Evolutionary conservation across 768 basidiomycete genomes (phyloP), one percentile per base, ranked within the genome.

Genomic region (Porphyrellus cyaneotinctus): DNA sequence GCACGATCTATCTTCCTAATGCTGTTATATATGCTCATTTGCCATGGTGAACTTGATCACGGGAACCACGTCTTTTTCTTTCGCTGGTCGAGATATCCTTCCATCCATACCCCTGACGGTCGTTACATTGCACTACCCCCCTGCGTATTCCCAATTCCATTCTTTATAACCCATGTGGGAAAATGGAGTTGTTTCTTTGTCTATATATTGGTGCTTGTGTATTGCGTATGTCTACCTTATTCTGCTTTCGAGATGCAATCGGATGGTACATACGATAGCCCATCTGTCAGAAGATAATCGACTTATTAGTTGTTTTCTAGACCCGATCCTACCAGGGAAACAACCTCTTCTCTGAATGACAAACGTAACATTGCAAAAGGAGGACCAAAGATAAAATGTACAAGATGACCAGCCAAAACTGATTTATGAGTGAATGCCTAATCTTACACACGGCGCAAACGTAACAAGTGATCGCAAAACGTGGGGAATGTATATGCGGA

Each of bases 21-120:
- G 66, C 64, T 70, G 66, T 66, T 52, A 59, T 63, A 60, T 70
- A 70, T 63, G 59, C 60, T 56, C 52, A 71, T 64, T 58, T 68
- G 60, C 51, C 57, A 64, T 58, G 64, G 66, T 68, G 63, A 70
- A 60, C 58, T 58, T 52, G 35, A 50, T 43, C 51, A 63, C 52
- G 57, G 67, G 63, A 60, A 65, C 47, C 51, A 56, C 57, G 44
- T 59, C 58, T 54, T 38, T 69, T 62, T 69, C 58, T 57, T 46
- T 64, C 62, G 64, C 68, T 57, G 64, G 67, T 50, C 66, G 67
- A 64, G 46, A 70, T 64, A 69, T 67, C 60, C 56, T 46, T 46
- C 33, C 23, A 56, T 26, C 31, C 53, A 68, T 70, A 69, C 60
- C 64, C 66, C 43, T 49, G 45, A 69, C 67, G 42, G 63, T 68